Evolutionary conservation across 371 early-diverging fungal genomes (phyloP), one percentile per base, ranked within the genome.

Genomic region (Saksenaea vasiformis): DNA sequence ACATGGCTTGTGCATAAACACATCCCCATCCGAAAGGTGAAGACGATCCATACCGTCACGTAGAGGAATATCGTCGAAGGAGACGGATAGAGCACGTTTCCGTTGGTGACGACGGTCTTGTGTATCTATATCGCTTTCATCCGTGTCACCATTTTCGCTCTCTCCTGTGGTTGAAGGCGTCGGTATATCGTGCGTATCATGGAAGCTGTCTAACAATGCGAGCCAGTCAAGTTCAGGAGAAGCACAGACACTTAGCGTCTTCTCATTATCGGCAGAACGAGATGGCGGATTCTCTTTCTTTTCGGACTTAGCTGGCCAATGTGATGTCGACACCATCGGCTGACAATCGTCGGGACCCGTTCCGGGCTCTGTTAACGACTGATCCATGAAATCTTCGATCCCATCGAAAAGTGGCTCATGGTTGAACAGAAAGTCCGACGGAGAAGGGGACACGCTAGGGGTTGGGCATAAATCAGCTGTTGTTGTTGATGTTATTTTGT

Each of bases 361-460:
- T 41, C 43, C 43, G 43, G 13, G 43, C 13, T 41, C 43, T 41
- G n/a, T 1, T 17, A 41, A 41, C n/a, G 43, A 41, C 43, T 14
- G 43, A 8, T 41, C 43, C 43, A 41, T 41, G 13, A 14, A 41
- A 58, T 70, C 70, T 26, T 63, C 72, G 61, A 74, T 70, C 44
- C 75, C 75, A 62, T 74, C 75, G 71, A 74, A 74, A 10, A 74
- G 64, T 41, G 75, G 75, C 56, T 74, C 75, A 26, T 65, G 63
- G 68, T 74, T 62, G 67, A 61, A 71, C 75, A 74, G 60, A 56
- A 74, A 71, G 64, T 74, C 75, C 60, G 75, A 74, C 43, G 75
- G 75, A 36, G 75, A 71, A 67, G 75, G 75, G 65, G 75, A 71
- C 47, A 74, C 66, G 65, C 69, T 71, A 69, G 75, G 75, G 67